phyloP scores from a whole-genome alignment of 495 filamentous ascomycete species.

The Talaromyces ruber region DNA sequence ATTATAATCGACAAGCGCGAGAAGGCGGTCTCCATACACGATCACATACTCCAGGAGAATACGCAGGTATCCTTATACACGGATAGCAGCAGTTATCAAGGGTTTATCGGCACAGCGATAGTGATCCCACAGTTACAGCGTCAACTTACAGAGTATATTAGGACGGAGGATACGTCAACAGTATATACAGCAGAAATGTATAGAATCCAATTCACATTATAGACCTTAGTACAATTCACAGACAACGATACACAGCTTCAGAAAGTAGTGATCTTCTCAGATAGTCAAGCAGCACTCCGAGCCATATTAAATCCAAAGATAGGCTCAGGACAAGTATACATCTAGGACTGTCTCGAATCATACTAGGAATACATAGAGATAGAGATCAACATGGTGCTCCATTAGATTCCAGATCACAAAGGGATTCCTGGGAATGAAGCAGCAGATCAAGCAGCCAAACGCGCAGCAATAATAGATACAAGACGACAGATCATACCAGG shows the following conservation, averaged over 20 bases:
- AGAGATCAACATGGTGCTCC: not conserved
- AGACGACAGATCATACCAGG: not conserved
- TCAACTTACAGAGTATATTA: not conserved
- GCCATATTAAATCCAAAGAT: not conserved
- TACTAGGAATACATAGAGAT: not conserved
- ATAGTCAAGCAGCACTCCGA: constrained; percentile 6
- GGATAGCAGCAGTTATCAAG: constrained; percentile 2
- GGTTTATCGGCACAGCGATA: constrained; percentile 5
- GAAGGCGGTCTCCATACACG: not conserved
- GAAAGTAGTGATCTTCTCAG: not conserved
- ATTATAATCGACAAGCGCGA: constrained; percentile 10
- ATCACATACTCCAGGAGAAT: constrained; percentile 3
- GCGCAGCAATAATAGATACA: not conserved
- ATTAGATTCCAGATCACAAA: constrained; percentile 11
- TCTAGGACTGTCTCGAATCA: not conserved
- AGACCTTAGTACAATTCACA: not conserved
- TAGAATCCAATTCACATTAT: not conserved
- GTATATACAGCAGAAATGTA: not conserved
- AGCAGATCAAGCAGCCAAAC: constrained; percentile 11
- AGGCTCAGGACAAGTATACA: not conserved
- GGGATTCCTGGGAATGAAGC: constrained; percentile 12
- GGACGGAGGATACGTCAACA: not conserved
- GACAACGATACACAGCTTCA: not conserved
- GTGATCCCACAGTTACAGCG: not conserved
- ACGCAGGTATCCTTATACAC: constrained; percentile 5